Evolutionary conservation across 495 filamentous ascomycete genomes (phyloP), one percentile per base, ranked within the genome.

Genomic region (Symbiotaphrina buchneri): DNA sequence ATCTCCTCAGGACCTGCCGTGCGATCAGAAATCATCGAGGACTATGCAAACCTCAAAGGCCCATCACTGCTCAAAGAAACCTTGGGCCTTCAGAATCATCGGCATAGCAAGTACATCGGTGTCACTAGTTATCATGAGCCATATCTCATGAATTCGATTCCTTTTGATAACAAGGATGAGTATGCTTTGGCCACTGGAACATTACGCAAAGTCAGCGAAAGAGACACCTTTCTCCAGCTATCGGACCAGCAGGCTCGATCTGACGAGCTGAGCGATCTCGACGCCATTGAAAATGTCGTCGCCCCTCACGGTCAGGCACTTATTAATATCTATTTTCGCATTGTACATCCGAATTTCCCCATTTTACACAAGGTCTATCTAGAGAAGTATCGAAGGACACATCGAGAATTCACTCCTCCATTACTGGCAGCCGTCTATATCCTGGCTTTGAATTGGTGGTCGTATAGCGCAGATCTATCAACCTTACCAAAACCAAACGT

Each of bases 341-440:
- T 79, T 32, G 71, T 94, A 27, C 87, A 94, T 48, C 84, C 82
- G 1, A 80, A 65, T 35, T 90, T 91, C 41, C 85, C 85, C 20
- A 80, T 97, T 36, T 55, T 93, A 30, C 73, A 91, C 42, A 65
- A 70, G 37, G 65, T 82, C 21, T 92, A 92, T 45, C 68, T 78
- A 41, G 78, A 90, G 41, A 77, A 82, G 40, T 81, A 90, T 44
- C 59, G 68, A 15, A 69, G 73, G 16, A 71, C 75, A 17, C 65
- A 80, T 41, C 67, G 66, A 14, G 69, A 75, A 36, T 68, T 93
- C 43, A 79, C 82, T 11, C 81, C 87, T 15, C 63, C 85, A 4
- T 57, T 94, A 3, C 60, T 94, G 2, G 78, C 83, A 3, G 81
- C 82, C 11, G 72, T 97, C 41, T 97, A 93, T 43, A 71, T 90